These are phyloP conservation scores for Sporisorium graminicola DNA, from an alignment of 1,284 basidiomycete species.

Conservation along the genomic window DNA sequence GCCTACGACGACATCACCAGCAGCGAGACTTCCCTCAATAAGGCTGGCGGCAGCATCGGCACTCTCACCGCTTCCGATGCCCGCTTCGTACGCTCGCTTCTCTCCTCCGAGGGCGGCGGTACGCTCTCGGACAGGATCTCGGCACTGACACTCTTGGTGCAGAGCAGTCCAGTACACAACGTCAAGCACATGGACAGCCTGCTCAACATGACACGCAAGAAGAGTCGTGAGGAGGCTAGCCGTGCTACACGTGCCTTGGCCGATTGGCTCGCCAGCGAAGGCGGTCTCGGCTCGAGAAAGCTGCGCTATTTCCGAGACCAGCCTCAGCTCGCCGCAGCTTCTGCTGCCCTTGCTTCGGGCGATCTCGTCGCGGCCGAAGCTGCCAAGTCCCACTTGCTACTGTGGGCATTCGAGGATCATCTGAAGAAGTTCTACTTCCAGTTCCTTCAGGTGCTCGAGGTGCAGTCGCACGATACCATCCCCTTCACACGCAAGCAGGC, in stretches of 20 bases:
- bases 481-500: slow-evolving; percentile 88
- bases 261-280: slow-evolving; percentile 85
- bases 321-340: slow-evolving; percentile 75
- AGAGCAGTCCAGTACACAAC: slow-evolving; percentile 91
- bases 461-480: slow-evolving; percentile 86
- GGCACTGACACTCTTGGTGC: slow-evolving; percentile 89
- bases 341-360: slow-evolving; percentile 69
- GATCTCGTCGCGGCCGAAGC: slow-evolving; percentile 45
- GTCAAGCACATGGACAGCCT: slow-evolving; percentile 74
- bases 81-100: slow-evolving; percentile 65
- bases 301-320: slow-evolving; percentile 92
- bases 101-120: slow-evolving; percentile 61
- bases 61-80: slow-evolving; percentile 63
- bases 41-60: slow-evolving; percentile 55
- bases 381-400: slow-evolving; percentile 75
- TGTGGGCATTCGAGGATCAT: slow-evolving; percentile 97
- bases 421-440: slow-evolving; percentile 97
- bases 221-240: slow-evolving; percentile 88
- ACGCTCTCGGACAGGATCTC: slow-evolving; percentile 94
- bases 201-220: slow-evolving; percentile 85
- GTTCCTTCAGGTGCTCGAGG: slow-evolving; percentile 90
- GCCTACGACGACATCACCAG: slow-evolving; percentile 59
- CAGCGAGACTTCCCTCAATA: slow-evolving; percentile 55
- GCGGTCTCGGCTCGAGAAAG: slow-evolving; percentile 79
- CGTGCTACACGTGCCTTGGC: slow-evolving; percentile 90